Percentiles rank a stretch among this genome's conserved stretches.
Conservation (phyloP, 805 yeast species). For the Candida ortonii region DNA sequence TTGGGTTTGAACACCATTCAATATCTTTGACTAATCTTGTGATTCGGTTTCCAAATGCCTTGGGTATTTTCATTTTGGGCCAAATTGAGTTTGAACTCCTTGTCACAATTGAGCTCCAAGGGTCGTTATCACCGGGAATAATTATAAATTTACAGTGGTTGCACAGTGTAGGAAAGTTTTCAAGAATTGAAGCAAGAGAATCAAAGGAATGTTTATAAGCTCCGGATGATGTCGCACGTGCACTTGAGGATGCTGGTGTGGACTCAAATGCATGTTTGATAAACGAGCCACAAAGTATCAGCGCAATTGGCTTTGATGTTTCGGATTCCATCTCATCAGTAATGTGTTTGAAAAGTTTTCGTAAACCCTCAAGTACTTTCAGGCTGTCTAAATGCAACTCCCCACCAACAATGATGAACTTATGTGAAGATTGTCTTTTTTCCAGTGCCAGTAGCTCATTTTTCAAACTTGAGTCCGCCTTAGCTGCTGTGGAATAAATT, state of each 20-base stretch:
- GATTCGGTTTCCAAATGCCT: constrained; percentile 65
- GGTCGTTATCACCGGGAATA: constrained; percentile 89
- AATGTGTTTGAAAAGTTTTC: constrained; percentile 55
- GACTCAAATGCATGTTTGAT: constrained; percentile 60
- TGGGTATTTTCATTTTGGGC: constrained; percentile 77
- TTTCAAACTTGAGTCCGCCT: constrained; percentile 61
- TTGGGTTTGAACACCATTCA: constrained; percentile 73
- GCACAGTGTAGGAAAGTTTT: constrained; percentile 54
- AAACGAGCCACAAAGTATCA: constrained; percentile 85
- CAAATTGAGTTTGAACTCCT: constrained; percentile 58
- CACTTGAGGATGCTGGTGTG: constrained; percentile 46
- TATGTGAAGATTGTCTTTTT: constrained; percentile 51
- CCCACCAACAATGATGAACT: constrained; percentile 69
- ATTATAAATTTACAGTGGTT: constrained; percentile 58
- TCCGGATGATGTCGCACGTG: constrained; percentile 48
- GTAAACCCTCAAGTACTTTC: constrained; percentile 58
- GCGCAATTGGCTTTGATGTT: constrained; percentile 50
- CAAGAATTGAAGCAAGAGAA: constrained; percentile 61
- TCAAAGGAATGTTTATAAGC: constrained; percentile 70
- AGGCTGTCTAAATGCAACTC: constrained; percentile 65
- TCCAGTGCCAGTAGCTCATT: constrained; percentile 56
- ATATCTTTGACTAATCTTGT: constrained; percentile 51
- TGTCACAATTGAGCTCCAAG: constrained; percentile 77
- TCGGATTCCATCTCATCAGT: constrained; percentile 44
- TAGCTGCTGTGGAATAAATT: constrained; percentile 32